Evolutionary conservation across 805 yeast genomes (phyloP), one percentile per base, ranked within the genome.

Genomic region (Wickerhamomyces bisporus): DNA sequence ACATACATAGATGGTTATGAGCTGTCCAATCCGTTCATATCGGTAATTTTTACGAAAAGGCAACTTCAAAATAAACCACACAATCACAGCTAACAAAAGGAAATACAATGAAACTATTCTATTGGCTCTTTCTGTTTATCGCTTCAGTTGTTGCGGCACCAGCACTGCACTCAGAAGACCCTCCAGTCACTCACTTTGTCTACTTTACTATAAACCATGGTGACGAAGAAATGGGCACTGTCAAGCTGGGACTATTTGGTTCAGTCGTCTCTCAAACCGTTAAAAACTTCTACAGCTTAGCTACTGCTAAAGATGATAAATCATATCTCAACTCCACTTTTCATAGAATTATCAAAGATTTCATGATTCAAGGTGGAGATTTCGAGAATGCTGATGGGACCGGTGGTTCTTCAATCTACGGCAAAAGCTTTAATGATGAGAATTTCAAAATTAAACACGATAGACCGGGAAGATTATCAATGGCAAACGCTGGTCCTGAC

Each of bases 361-460:
- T 84, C 58, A 79, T 86, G 82, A 73, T 88, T 49, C 95, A 86
- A 65, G 95, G 95, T 41, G 96, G 96, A 45, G 91, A 86, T 61
- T 79, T 81, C 57, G 79, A 83, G 47, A 72, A 70, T 19, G 62
- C 61, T 28, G 68, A 71, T 48, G 89, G 91, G 13, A 69, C 75
- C 38, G 95, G 94, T 19, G 95, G 96, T 12, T 69, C 70, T 49
- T 83, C 94, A 20, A 80, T 86, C 50, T 84, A 78, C 61, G 96
- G 95, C 23, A 66, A 66, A 39, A 71, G 69, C 53, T 81, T 87
- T 54, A 70, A 66, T 4, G 96, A 88, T 59, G 97, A 88, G 70
- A 84, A 79, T 77, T 64, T 81, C 51, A 48, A 57, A n/a, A 55
- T 81, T 49, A 75, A 73, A 61, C 87, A 81, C 57, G 82, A 76